Percentiles rank a stretch among this genome's conserved stretches.
phyloP scores from a whole-genome alignment of 225 moss, liverwort and hornwort species.

The Sphagnum contortum region DNA sequence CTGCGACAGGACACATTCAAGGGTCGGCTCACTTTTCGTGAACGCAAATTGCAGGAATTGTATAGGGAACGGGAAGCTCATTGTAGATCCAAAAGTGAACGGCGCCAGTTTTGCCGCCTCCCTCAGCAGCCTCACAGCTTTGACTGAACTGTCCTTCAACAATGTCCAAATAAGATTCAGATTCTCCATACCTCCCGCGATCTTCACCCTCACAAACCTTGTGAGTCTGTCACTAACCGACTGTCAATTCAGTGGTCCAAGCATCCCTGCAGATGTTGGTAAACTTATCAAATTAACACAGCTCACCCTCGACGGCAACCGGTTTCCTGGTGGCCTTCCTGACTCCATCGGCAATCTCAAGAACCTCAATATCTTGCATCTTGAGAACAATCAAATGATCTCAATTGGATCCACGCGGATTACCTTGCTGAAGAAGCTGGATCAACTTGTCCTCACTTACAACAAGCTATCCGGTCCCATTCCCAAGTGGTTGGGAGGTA shows the following conservation, averaged over 20 bases:
- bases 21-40: no score
- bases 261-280: conserved; percentile 16
- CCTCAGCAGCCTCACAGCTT: conserved; percentile 17
- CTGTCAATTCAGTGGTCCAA: conserved; percentile 10
- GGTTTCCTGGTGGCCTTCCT: conserved; percentile 20
- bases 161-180: conserved; percentile 15
- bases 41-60: background rate
- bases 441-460: background rate
- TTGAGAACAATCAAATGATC: conserved; percentile 12
- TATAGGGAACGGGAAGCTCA: conserved; percentile 1
- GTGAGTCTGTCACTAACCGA: conserved; percentile 7
- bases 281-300: conserved; percentile 3
- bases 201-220: conserved; percentile 7
- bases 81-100: conserved; percentile 8
- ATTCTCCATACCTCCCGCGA: conserved; percentile 6
- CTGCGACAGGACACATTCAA: no score
- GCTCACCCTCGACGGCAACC: conserved; percentile 16
- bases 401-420: conserved; percentile 16
- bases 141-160: conserved; percentile 8
- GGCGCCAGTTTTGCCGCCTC: conserved; percentile 11
- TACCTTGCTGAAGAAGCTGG: conserved; percentile 16
- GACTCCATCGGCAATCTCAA: conserved; percentile 14
- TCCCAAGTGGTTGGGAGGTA: conserved; percentile 19
- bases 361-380: conserved; percentile 1
- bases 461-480: conserved; percentile 21